Percentiles rank a stretch among this genome's conserved stretches.
Evolutionary conservation across 2,329 filamentous ascomycete species (phyloP).

Genomic region (Talaromyces pinophilus): DNA sequence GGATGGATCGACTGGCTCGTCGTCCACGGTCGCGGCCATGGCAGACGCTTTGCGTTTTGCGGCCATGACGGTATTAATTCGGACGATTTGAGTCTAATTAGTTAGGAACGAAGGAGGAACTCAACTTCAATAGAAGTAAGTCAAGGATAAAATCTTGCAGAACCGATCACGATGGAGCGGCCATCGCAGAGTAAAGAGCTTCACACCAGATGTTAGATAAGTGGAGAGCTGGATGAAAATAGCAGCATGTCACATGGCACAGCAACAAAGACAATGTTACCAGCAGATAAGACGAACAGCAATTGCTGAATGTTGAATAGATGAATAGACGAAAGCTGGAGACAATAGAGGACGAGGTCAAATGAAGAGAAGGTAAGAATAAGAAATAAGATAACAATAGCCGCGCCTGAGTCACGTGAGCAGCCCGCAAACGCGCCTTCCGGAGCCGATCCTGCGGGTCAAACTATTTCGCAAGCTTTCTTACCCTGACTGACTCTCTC

Average conservation of each 20-base stretch:
- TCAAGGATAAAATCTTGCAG: not conserved
- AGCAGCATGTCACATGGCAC: not conserved
- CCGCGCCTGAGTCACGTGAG: conserved; percentile 27
- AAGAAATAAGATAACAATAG: conserved; percentile 10
- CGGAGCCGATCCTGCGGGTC: conserved; percentile 23
- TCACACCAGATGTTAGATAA: not conserved
- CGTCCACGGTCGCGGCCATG: conserved; percentile 65
- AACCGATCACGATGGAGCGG: conserved; percentile 19
- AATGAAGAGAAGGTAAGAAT: not conserved
- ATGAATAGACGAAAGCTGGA: not conserved
- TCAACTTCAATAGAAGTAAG: not conserved
- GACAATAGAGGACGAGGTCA: not conserved
- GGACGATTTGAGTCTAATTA: not conserved
- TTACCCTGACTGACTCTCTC: conserved; percentile 23
- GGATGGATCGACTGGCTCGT: conserved; percentile 87
- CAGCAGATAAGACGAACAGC: not conserved
- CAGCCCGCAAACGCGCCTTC: conserved; percentile 29
- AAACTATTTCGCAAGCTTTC: conserved; percentile 21
- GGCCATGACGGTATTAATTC: conserved; percentile 63
- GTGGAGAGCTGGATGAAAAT: not conserved
- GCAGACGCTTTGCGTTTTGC: conserved; percentile 85
- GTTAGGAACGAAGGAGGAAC: not conserved
- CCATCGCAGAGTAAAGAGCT: conserved; percentile 19
- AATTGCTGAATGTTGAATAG: not conserved
- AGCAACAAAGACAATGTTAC: not conserved